phyloP scores from a whole-genome alignment of 768 basidiomycete genomes.

The Termitomyces sp. region DNA sequence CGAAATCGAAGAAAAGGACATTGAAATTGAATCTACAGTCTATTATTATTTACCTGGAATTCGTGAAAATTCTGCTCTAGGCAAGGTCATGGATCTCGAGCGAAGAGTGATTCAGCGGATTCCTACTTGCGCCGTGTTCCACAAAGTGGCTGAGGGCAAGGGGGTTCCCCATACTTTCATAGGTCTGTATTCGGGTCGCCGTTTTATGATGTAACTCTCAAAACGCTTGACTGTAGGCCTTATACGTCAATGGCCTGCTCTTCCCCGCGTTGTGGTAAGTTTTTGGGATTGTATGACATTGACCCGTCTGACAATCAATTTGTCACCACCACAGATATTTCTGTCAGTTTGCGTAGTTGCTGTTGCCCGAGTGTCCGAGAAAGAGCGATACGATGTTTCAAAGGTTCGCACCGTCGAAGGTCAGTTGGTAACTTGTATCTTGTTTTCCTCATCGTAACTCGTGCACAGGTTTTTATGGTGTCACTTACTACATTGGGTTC shows the following conservation, averaged over 20 bases:
- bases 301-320: background rate
- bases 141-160: constrained; percentile 47
- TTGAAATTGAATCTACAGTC: background rate
- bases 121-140: constrained; percentile 53
- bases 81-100: constrained; percentile 21
- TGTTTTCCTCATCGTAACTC: no score
- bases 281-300: background rate
- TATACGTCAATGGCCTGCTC: constrained; percentile 61
- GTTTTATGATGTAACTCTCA: background rate
- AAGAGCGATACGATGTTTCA: constrained; percentile 53
- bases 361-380: constrained; percentile 40
- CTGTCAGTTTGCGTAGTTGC: constrained; percentile 54
- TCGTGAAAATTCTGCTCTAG: constrained; percentile 10
- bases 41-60: constrained; percentile 19
- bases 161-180: constrained; percentile 66
- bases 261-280: constrained; percentile 65
- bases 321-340: constrained; percentile 44
- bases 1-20: background rate
- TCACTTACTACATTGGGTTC: constrained; percentile 58
- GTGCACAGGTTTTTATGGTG: constrained; percentile 52
- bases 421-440: no score
- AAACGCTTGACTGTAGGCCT: constrained; percentile 33
- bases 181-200: constrained; percentile 20
- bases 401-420: constrained; percentile 57
- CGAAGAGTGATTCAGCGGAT: constrained; percentile 32